These are phyloP conservation scores for Pythium dissimile DNA, from an alignment of 352 stramenopile species.

Conservation along the genomic window DNA sequence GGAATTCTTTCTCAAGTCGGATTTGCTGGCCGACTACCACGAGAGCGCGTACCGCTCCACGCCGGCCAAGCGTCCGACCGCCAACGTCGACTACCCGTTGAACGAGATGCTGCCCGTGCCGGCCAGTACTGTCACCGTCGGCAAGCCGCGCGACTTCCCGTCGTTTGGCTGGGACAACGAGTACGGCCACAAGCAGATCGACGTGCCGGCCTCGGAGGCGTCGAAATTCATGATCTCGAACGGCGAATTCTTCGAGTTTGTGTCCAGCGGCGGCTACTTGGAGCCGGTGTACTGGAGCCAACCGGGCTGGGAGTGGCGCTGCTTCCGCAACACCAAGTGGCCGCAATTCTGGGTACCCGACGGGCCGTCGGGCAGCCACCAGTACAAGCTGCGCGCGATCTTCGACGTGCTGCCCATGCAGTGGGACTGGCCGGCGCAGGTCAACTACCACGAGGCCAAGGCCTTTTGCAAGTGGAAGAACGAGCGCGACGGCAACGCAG, in stretches of 20 bases:
- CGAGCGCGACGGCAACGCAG: slow-evolving; percentile 50
- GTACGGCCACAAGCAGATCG: slow-evolving; percentile 89
- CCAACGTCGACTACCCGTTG: slow-evolving; percentile 82
- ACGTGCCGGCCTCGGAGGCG: slow-evolving; percentile 86
- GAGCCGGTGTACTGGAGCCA: slow-evolving; percentile 89
- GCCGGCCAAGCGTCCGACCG: slow-evolving; percentile 45
- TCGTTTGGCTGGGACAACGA: slow-evolving; percentile 98
- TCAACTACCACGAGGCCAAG: slow-evolving; percentile 95
- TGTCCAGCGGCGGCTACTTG: slow-evolving; percentile 91
- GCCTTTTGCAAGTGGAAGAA: slow-evolving; percentile 91
- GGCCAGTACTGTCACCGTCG: slow-evolving; percentile 67
- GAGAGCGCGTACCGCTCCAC: slow-evolving; percentile 37
- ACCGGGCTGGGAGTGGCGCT: slow-evolving; percentile 93
- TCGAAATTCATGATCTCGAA: slow-evolving; percentile 94
- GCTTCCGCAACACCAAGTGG: slow-evolving; percentile 95
- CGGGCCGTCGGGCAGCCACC: slow-evolving; percentile 90
- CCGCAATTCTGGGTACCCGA: slow-evolving; percentile 93
- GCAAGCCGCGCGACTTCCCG: slow-evolving; percentile 90
- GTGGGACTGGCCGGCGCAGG: slow-evolving; percentile 95
- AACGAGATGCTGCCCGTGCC: slow-evolving; percentile 88
- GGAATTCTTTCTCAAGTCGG: slow-evolving; percentile 84
- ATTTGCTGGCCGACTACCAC: slow-evolving; percentile 87
- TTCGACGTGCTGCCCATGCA: slow-evolving; percentile 92
- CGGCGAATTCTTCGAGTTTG: slow-evolving; percentile 96
- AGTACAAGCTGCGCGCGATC: slow-evolving; percentile 92